Percentiles rank a stretch among this genome's conserved stretches.
These are phyloP conservation scores for Cladobotryum protrusum DNA, from an alignment of 2,329 filamentous ascomycete species.

Conservation along the genomic window DNA sequence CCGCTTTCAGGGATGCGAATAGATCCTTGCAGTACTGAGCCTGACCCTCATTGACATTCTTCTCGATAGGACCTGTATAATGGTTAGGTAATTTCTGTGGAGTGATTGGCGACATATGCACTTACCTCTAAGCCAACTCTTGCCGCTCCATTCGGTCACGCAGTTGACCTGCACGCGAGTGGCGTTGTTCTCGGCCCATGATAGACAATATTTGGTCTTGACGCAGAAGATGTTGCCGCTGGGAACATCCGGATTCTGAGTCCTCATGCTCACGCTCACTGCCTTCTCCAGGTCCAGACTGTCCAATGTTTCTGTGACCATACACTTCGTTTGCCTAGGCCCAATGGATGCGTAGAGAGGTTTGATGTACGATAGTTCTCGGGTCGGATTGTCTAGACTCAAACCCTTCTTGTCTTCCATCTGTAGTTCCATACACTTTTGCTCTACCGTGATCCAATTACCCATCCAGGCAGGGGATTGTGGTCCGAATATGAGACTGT, in stretches of 20 bases:
- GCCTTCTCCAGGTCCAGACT: conserved; percentile 80
- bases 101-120: conserved; percentile 3
- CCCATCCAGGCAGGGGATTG: conserved; percentile 74
- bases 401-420: conserved; percentile 80
- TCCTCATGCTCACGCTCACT: conserved; percentile 73
- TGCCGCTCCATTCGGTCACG: conserved; percentile 90
- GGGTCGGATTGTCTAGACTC: conserved; percentile 64
- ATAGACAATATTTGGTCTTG: conserved; percentile 91
- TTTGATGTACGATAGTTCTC: conserved; percentile 84
- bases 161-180: conserved; percentile 85
- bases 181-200: conserved; percentile 81
- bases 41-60: conserved; percentile 89
- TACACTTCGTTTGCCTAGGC: conserved; percentile 90
- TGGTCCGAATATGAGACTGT: conserved; percentile 79
- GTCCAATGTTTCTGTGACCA: conserved; percentile 80
- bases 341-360: conserved; percentile 79
- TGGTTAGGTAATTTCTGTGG: conserved; percentile 21
- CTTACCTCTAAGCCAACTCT: conserved; percentile 94
- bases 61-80: conserved; percentile 81
- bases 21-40: conserved; percentile 75
- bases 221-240: conserved; percentile 86
- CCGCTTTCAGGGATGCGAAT: conserved; percentile 64
- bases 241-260: conserved; percentile 90
- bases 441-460: conserved; percentile 78
- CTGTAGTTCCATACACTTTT: conserved; percentile 83